Conservation (phyloP, 768 basidiomycete species). For the Mycena vitilis region DNA sequence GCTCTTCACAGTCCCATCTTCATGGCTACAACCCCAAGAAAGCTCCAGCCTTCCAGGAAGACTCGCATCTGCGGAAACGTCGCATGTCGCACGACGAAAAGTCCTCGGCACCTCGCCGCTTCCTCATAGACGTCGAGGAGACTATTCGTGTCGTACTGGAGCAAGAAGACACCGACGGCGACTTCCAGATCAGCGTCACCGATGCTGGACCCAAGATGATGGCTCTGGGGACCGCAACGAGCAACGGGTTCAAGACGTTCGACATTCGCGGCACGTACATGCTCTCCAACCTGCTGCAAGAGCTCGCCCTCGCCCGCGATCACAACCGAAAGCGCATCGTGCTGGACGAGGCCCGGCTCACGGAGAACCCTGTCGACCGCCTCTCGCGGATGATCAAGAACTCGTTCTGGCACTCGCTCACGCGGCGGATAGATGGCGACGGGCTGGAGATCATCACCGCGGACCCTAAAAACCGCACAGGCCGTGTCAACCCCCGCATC, state of each 20-base stretch:
- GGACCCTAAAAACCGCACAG: conserved; percentile 97
- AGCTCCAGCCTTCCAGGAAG: conserved; percentile 79
- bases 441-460: conserved; percentile 97
- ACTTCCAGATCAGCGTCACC: conserved; percentile 96
- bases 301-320: conserved; percentile 95
- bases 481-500: conserved; percentile 89
- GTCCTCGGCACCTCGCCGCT: conserved; percentile 83
- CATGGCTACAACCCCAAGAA: conserved; percentile 79
- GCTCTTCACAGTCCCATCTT: conserved; percentile 67
- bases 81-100: conserved; percentile 96
- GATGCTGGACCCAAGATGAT: conserved; percentile 98
- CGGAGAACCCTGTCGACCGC: conserved; percentile 97
- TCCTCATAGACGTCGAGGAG: conserved; percentile 97
- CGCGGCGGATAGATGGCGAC: conserved; percentile 95
- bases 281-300: conserved; percentile 98
- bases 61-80: conserved; percentile 77
- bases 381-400: conserved; percentile 97
- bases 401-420: conserved; percentile 98
- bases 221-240: conserved; percentile 94
- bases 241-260: conserved; percentile 98
- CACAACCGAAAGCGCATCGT: conserved; percentile 96
- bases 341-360: conserved; percentile 97
- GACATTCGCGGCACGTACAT: conserved; percentile 99
- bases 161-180: conserved; percentile 97
- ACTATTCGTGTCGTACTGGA: conserved; percentile 96